A percentile compares a stretch with the other conserved stretches of the same genome.
Evolutionary conservation across 2,329 filamentous ascomycete genomes (phyloP).

Genomic region (Paraphaeosphaeria sporulosa): DNA sequence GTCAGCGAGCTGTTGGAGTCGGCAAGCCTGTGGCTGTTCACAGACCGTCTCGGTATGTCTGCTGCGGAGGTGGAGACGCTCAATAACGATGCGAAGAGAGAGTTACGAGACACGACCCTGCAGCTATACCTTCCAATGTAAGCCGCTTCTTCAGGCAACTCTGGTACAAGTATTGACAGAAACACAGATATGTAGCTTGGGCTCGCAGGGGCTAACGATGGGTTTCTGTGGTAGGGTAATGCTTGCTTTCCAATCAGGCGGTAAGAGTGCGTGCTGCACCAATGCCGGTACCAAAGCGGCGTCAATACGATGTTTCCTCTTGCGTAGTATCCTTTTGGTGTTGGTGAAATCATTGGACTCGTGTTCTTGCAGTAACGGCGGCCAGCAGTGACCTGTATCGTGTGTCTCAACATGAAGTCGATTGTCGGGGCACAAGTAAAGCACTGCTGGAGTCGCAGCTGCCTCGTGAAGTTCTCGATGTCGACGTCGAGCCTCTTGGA

Average conservation of each 20-base stretch:
- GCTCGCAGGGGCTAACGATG: conserved; percentile 26
- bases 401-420: no score
- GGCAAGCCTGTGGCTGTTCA: conserved; percentile 48
- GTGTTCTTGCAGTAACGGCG: background rate
- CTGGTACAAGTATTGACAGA: conserved; percentile 20
- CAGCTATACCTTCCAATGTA: conserved; percentile 49
- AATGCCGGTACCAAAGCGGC: background rate
- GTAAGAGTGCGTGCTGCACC: background rate
- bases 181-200: conserved; percentile 40
- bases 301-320: background rate
- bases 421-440: no score
- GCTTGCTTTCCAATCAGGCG: background rate
- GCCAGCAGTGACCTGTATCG: background rate
- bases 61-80: conserved; percentile 39
- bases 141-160: conserved; percentile 18
- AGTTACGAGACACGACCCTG: conserved; percentile 38
- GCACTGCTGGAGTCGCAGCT: no score
- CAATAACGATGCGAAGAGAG: conserved; percentile 36
- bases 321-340: background rate
- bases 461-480: background rate
- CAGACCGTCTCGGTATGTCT: conserved; percentile 40
- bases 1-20: conserved; percentile 47
- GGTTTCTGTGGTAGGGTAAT: background rate
- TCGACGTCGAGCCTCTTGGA: background rate
- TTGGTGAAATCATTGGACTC: background rate